Conservation (phyloP, 306 rosid genomes). For the Vicia sativa region DNA sequence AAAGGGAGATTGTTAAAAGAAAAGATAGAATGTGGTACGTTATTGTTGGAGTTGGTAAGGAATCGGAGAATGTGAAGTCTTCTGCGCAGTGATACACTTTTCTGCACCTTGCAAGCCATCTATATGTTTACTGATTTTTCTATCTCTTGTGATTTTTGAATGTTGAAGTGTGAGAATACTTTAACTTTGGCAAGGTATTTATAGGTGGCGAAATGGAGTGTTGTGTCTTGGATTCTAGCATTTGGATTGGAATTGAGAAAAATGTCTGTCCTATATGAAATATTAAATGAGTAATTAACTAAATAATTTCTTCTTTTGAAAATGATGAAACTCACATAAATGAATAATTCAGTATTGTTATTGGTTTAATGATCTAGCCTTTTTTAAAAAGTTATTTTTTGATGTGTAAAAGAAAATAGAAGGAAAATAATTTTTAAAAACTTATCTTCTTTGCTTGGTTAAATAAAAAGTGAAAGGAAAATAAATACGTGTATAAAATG, state of each 20-base stretch:
- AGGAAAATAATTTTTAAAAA: too few relatives aligned
- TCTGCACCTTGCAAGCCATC: constrained; percentile 64
- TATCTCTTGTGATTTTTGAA: constrained; percentile 37
- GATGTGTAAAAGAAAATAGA: too few relatives aligned
- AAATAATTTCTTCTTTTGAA: not conserved
- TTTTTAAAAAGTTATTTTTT: too few relatives aligned
- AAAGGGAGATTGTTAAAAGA: not conserved
- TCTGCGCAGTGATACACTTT: constrained; percentile 61
- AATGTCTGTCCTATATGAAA: constrained; percentile 47
- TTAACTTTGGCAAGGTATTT: constrained; percentile 45
- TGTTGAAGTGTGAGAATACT: constrained; percentile 37
- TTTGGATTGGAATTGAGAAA: constrained; percentile 23
- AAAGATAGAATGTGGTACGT: constrained; percentile 45
- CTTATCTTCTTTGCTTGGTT: too few relatives aligned
- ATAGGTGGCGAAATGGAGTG: constrained; percentile 47
- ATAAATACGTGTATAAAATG: too few relatives aligned
- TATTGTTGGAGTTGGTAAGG: constrained; percentile 48
- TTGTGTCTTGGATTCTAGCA: constrained; percentile 28
- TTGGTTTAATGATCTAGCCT: too few relatives aligned
- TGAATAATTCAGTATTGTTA: too few relatives aligned
- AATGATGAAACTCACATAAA: too few relatives aligned
- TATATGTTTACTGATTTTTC: not conserved
- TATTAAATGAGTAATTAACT: not conserved
- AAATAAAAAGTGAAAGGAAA: too few relatives aligned
- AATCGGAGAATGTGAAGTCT: constrained; percentile 61